A percentile compares a stretch with the other conserved stretches of the same genome.
phyloP scores from a whole-genome alignment of 129 eudicot genomes.

The Solidago caesia region DNA sequence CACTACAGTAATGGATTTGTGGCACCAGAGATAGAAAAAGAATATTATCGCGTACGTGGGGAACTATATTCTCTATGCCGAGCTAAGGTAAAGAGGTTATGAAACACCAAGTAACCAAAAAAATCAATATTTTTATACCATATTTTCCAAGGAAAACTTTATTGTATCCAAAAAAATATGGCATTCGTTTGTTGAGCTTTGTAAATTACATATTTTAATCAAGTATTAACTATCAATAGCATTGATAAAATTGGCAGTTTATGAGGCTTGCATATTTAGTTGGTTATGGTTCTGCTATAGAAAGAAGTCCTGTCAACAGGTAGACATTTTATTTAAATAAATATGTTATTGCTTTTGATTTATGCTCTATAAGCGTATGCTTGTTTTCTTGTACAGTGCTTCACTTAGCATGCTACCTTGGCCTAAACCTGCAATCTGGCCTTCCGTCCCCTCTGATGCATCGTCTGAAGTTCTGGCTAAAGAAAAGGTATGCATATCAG shows the following conservation, averaged over 20 bases:
- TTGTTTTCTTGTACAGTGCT: conserved; percentile 54
- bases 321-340: conserved; percentile 10
- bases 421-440: conserved; percentile 97
- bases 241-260: conserved; percentile 57
- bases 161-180: not conserved
- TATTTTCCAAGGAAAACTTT: not conserved
- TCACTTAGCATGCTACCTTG: conserved; percentile 97
- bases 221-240: conserved; percentile 20
- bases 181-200: not conserved
- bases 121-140: not conserved
- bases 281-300: conserved; percentile 83
- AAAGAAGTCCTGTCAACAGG: conserved; percentile 98
- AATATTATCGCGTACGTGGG: conserved; percentile 95
- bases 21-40: conserved; percentile 83
- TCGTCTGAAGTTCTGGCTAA: conserved; percentile 79
- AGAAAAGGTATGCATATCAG: conserved; percentile 63
- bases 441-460: conserved; percentile 79
- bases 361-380: not conserved
- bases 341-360: not conserved
- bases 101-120: not conserved
- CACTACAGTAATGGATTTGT: conserved; percentile 66
- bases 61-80: conserved; percentile 84
- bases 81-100: conserved; percentile 58
- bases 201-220: conserved; percentile 12
- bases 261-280: conserved; percentile 95